Conservation (phyloP, 2,329 filamentous ascomycete species). For the Pyrenophora seminiperda region DNA sequence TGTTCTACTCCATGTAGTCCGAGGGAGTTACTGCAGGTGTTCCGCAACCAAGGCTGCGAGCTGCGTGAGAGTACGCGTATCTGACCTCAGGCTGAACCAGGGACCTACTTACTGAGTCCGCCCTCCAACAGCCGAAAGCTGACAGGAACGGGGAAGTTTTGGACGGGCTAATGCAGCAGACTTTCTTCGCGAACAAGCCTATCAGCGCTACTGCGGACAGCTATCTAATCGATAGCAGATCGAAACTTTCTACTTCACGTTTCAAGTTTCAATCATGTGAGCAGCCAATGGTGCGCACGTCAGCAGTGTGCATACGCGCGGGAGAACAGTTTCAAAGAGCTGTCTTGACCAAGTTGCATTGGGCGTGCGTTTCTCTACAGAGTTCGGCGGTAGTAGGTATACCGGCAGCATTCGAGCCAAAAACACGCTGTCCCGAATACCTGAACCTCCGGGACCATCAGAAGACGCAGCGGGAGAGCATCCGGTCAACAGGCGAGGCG, state of each 20-base stretch:
- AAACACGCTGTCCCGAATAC: too few relatives aligned
- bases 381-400: neutral
- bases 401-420: neutral
- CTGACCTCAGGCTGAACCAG: constrained; percentile 4
- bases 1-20: neutral
- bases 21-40: constrained; percentile 9
- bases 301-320: constrained; percentile 9
- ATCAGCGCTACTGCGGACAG: constrained; percentile 20
- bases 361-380: too few relatives aligned
- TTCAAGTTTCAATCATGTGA: constrained; percentile 6
- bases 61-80: constrained; percentile 3
- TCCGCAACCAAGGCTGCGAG: constrained; percentile 2
- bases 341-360: neutral
- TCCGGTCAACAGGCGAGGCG: too few relatives aligned
- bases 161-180: neutral
- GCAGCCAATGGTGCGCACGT: constrained; percentile 6
- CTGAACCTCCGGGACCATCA: too few relatives aligned
- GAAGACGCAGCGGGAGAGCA: too few relatives aligned
- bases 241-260: constrained; percentile 23
- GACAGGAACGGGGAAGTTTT: constrained; percentile 4
- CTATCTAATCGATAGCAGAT: constrained; percentile 34
- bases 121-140: constrained; percentile 4
- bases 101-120: neutral
- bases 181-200: constrained; percentile 1
- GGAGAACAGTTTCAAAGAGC: constrained; percentile 4